These are phyloP conservation scores for Ceratocystis smalleyi DNA, from an alignment of 2,329 filamentous ascomycete genomes.

Conservation along the genomic window DNA sequence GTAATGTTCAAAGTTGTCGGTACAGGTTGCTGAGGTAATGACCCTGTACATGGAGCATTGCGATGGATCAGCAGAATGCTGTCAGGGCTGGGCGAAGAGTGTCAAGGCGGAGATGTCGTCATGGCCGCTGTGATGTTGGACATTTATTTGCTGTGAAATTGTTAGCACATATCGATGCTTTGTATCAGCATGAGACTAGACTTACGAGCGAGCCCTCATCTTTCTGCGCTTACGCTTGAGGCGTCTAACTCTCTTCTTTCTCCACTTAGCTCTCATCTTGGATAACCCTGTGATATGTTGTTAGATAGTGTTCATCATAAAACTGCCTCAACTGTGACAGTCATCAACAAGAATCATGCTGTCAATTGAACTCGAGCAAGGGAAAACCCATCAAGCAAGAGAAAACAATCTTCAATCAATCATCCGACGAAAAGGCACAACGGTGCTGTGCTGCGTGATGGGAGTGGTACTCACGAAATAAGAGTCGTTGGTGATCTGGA, in stretches of 20 bases:
- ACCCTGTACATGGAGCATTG: background rate
- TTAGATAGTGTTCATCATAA: conserved; percentile 12
- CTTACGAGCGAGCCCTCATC: conserved; percentile 95
- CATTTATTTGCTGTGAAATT: conserved; percentile 47
- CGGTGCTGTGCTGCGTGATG: background rate
- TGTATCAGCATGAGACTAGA: conserved; percentile 19
- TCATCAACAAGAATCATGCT: background rate
- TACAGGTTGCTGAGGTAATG: background rate
- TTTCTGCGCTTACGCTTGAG: conserved; percentile 99
- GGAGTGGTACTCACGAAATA: conserved; percentile 16
- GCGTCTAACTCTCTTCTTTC: conserved; percentile 98
- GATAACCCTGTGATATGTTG: conserved; percentile 26
- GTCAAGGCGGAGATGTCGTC: conserved; percentile 28
- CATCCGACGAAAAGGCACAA: background rate
- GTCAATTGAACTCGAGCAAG: background rate
- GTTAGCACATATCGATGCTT: background rate
- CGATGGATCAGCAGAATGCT: background rate
- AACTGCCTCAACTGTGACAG: background rate
- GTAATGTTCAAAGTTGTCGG: conserved; percentile 5
- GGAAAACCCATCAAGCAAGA: background rate
- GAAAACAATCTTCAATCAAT: background rate
- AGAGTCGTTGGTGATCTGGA: conserved; percentile 16
- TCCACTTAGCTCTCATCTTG: conserved; percentile 93
- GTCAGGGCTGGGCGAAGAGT: conserved; percentile 4
- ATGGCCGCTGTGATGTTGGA: conserved; percentile 41